Conservation (phyloP, 768 basidiomycete genomes). For the Leccinellum luteum region DNA sequence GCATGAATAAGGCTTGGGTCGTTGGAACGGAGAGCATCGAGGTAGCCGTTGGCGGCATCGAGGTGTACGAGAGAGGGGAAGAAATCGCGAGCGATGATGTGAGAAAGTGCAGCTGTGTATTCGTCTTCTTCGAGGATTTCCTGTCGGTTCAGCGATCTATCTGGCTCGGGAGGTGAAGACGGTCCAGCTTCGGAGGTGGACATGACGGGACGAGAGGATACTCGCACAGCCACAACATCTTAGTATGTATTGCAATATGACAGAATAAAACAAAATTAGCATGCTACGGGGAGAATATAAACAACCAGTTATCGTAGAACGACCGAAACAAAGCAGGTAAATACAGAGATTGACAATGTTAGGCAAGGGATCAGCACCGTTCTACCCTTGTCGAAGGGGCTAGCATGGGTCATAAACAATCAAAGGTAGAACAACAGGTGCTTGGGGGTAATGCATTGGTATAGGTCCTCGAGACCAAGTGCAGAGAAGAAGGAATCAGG, state of each 20-base stretch:
- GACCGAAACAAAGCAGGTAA: conserved; percentile 9
- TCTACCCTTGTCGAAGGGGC: conserved; percentile 20
- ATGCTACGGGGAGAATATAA: conserved; percentile 10
- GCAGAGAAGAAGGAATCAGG: conserved; percentile 6
- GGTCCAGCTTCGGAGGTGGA: conserved; percentile 29
- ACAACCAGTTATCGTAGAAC: conserved; percentile 14
- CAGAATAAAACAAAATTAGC: conserved; percentile 13
- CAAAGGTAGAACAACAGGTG: conserved; percentile 14
- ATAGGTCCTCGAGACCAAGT: conserved; percentile 24
- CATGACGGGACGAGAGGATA: conserved; percentile 25
- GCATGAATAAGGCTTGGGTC: conserved; percentile 76
- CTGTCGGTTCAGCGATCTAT: conserved; percentile 70
- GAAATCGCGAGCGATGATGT: conserved; percentile 96
- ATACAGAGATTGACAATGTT: conserved; percentile 7
- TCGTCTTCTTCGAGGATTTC: conserved; percentile 87
- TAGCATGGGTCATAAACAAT: conserved; percentile 26
- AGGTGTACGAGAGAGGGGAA: conserved; percentile 91
- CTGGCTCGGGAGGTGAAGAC: conserved; percentile 24
- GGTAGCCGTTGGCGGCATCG: conserved; percentile 84
- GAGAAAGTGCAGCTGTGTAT: conserved; percentile 85
- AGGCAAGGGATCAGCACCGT: conserved; percentile 3
- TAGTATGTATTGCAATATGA: conserved; percentile 6
- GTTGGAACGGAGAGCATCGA: conserved; percentile 72
- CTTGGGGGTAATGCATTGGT: conserved; percentile 8
- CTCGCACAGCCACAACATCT: conserved; percentile 14